A percentile compares a stretch with the other conserved stretches of the same genome.
These are phyloP conservation scores for Malus hybrid DNA, from an alignment of 331 rosid genomes.

Conservation along the genomic window DNA sequence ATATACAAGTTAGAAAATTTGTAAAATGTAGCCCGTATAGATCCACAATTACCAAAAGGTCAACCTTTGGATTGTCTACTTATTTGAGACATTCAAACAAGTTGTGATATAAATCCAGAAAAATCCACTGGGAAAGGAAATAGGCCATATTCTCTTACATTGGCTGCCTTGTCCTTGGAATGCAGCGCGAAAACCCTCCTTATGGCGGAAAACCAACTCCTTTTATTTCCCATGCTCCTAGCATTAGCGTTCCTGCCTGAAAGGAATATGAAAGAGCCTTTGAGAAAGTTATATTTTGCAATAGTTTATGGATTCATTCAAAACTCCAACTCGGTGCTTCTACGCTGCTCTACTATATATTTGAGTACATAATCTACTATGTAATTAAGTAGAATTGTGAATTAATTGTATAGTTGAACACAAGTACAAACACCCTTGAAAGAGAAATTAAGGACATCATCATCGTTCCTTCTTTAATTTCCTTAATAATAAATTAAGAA, in stretches of 20 bases:
- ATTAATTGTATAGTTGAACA: background rate
- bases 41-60: background rate
- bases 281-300: background rate
- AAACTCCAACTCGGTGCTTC: too few relatives aligned
- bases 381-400: too few relatives aligned
- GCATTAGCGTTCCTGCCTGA: conserved; percentile 72
- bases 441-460: background rate
- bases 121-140: background rate
- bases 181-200: conserved; percentile 73
- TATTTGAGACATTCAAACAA: background rate
- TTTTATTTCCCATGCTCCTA: conserved; percentile 90
- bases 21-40: background rate
- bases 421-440: background rate
- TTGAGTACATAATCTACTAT: too few relatives aligned
- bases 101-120: background rate
- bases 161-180: conserved; percentile 65
- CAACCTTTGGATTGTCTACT: background rate
- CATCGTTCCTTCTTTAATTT: background rate
- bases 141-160: conserved; percentile 20
- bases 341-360: too few relatives aligned
- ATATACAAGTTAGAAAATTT: background rate
- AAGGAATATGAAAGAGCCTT: conserved; percentile 9
- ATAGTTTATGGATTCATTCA: too few relatives aligned
- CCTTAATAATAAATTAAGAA: background rate
- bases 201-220: conserved; percentile 94